Evolutionary conservation across 1,139 yeast genomes (phyloP).

Genomic region (Candida tetrigidarum): DNA sequence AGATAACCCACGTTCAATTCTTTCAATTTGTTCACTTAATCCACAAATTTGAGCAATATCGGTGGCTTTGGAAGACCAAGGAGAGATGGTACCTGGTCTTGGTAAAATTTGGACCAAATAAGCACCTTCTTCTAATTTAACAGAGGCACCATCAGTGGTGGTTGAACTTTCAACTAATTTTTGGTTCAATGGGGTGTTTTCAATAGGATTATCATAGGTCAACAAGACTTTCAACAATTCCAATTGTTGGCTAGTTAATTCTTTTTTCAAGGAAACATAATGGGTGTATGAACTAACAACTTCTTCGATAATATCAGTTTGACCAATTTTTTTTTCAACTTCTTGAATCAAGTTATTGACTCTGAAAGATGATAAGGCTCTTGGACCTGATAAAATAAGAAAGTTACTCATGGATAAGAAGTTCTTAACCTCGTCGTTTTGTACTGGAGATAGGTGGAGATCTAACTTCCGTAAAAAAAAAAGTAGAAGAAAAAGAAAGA

Average conservation of each 20-base stretch:
- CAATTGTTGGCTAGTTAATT: conserved; percentile 39
- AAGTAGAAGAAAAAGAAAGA: not conserved
- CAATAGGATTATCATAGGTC: conserved; percentile 75
- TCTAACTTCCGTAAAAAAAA: conserved; percentile 5
- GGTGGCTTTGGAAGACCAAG: conserved; percentile 99
- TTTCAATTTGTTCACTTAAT: conserved; percentile 64
- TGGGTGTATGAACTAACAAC: conserved; percentile 82
- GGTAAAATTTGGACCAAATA: conserved; percentile 81
- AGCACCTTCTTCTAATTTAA: conserved; percentile 49
- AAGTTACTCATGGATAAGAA: conserved; percentile 23
- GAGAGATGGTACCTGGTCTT: conserved; percentile 95
- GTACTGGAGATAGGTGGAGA: conserved; percentile 7
- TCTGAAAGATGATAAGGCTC: conserved; percentile 88
- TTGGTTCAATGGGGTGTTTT: conserved; percentile 53
- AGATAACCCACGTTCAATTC: conserved; percentile 91
- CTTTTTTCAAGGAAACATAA: conserved; percentile 64
- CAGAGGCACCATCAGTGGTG: conserved; percentile 29
- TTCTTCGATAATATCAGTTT: conserved; percentile 61
- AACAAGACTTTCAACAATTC: conserved; percentile 65
- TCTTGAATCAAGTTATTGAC: conserved; percentile 72
- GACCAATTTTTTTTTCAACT: conserved; percentile 69
- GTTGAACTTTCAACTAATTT: conserved; percentile 42
- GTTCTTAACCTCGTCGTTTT: not conserved
- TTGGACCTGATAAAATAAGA: conserved; percentile 84
- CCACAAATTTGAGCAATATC: conserved; percentile 93